A percentile compares a stretch with the other conserved stretches of the same genome.
phyloP scores from a whole-genome alignment of 139 green algal genomes.

The Chlorella vulgaris region DNA sequence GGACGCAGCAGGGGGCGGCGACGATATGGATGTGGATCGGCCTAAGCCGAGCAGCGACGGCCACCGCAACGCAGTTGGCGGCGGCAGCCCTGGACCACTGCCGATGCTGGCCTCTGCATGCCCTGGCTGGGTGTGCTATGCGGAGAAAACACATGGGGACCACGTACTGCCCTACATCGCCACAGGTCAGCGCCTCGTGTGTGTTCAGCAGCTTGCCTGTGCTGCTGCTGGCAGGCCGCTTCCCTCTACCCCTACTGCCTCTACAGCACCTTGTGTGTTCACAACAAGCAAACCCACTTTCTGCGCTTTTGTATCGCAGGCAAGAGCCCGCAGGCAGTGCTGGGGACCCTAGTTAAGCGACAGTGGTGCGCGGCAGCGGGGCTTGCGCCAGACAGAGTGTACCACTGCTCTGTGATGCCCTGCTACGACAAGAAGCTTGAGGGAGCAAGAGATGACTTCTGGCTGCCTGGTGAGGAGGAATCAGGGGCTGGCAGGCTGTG shows the following conservation, averaged over 20 bases:
- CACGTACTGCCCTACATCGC: conserved; percentile 85
- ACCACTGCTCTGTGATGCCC: conserved; percentile 95
- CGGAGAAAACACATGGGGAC: conserved; percentile 95
- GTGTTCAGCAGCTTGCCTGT: not conserved
- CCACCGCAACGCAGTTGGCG: no score
- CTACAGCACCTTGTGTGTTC: no score
- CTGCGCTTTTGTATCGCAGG: conserved; percentile 22
- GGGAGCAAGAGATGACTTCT: conserved; percentile 84
- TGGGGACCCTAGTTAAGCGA: conserved; percentile 91
- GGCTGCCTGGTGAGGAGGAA: conserved; percentile 36
- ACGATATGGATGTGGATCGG: conserved; percentile 18
- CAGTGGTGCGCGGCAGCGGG: conserved; percentile 45
- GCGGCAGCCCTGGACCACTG: conserved; percentile 45
- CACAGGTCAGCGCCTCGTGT: not conserved
- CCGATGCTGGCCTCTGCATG: conserved; percentile 91
- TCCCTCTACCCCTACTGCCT: no score
- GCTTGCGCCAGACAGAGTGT: conserved; percentile 60
- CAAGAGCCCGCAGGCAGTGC: conserved; percentile 90
- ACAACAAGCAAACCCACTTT: no score
- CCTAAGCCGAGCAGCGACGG: no score
- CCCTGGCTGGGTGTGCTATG: conserved; percentile 98
- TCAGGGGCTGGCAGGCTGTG: not conserved
- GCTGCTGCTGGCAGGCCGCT: no score
- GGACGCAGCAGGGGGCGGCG: not conserved
- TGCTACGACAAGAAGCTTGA: conserved; percentile 99